These are phyloP conservation scores for Hygrophila difformis DNA, from an alignment of 257 asterid species.

Conservation along the genomic window DNA sequence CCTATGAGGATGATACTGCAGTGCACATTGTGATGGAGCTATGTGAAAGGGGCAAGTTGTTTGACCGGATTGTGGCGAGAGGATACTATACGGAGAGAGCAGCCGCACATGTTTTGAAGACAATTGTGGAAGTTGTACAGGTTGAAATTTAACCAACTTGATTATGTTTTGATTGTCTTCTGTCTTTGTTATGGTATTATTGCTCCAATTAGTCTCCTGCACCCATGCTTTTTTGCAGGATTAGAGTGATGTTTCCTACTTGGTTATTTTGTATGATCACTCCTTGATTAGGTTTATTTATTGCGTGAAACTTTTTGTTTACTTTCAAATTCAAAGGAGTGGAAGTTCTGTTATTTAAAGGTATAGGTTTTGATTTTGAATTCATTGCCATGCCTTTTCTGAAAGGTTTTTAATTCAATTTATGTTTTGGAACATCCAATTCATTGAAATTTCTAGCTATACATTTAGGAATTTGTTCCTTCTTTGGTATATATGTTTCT, in stretches of 20 bases:
- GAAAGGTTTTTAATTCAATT: neutral
- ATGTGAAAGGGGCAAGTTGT: constrained; percentile 71
- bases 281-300: too few relatives aligned
- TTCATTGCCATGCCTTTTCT: neutral
- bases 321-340: too few relatives aligned
- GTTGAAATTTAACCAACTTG: constrained; percentile 22
- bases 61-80: constrained; percentile 64
- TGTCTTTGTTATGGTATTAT: neutral
- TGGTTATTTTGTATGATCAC: too few relatives aligned
- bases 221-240: too few relatives aligned
- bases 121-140: constrained; percentile 70
- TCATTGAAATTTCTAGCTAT: neutral
- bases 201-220: neutral
- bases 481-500: constrained; percentile 5
- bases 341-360: too few relatives aligned
- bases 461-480: neutral
- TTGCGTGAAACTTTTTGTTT: too few relatives aligned
- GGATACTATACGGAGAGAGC: constrained; percentile 77
- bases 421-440: neutral
- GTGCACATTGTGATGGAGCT: constrained; percentile 72
- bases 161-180: neutral
- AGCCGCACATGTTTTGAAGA: constrained; percentile 53
- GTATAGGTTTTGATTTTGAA: too few relatives aligned
- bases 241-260: too few relatives aligned
- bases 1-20: constrained; percentile 55